Conservation (phyloP, 1,284 basidiomycete genomes). For the Retiboletus fuscus region DNA sequence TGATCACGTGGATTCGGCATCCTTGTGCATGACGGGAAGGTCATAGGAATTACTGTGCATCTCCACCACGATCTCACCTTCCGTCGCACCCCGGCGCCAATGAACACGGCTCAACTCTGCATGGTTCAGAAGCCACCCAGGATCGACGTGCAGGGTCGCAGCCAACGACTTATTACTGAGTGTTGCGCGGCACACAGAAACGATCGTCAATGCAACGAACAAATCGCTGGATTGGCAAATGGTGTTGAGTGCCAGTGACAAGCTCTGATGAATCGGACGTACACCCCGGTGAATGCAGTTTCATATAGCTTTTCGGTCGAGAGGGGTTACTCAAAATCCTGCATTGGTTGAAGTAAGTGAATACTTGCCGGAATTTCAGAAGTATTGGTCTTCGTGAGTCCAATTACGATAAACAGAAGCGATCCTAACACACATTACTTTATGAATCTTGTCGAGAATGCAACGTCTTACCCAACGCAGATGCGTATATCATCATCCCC, state of each 20-base stretch:
- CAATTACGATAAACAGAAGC: slow-evolving; percentile 34
- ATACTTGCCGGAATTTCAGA: slow-evolving; percentile 29
- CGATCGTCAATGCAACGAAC: slow-evolving; percentile 80
- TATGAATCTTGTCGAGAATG: neutral
- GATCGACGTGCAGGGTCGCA: slow-evolving; percentile 51
- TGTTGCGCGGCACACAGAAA: slow-evolving; percentile 49
- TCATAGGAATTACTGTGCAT: slow-evolving; percentile 61
- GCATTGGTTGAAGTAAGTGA: neutral
- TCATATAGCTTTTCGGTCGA: slow-evolving; percentile 29
- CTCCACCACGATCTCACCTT: slow-evolving; percentile 58
- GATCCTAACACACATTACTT: slow-evolving; percentile 28
- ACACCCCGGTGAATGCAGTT: slow-evolving; percentile 30
- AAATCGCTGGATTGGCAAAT: slow-evolving; percentile 69
- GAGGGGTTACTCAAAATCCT: neutral
- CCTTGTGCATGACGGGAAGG: neutral
- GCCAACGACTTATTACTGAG: slow-evolving; percentile 54
- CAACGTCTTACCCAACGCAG: slow-evolving; percentile 23
- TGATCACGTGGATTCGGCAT: slow-evolving; percentile 2
- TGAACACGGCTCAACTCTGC: slow-evolving; percentile 54
- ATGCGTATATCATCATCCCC: slow-evolving; percentile 41
- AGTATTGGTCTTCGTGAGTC: slow-evolving; percentile 20
- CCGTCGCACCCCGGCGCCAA: slow-evolving; percentile 52
- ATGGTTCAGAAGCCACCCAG: slow-evolving; percentile 54
- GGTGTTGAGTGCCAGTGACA: slow-evolving; percentile 51
- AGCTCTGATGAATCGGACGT: slow-evolving; percentile 6